Evolutionary conservation across 495 filamentous ascomycete genomes (phyloP), one percentile per base, ranked within the genome.

Genomic region (Rhypophila decipiens): DNA sequence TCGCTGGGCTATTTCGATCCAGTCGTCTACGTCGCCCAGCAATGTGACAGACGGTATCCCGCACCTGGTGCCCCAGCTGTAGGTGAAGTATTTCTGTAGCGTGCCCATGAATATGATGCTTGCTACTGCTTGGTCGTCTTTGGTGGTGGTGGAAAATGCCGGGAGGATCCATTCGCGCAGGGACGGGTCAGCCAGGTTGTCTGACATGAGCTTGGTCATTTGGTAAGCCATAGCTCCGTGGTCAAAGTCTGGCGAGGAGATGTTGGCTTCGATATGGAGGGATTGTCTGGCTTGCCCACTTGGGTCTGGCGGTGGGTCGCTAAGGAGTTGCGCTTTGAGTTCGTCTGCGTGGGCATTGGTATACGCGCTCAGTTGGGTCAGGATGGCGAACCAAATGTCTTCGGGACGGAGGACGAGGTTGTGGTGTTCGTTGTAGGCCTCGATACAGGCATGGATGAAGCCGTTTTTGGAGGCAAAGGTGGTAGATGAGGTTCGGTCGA

Each of bases 311-410:
- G 63, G 68, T 21, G 66, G 33, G 49, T 74, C 67, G 21, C 49
- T 19, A 7, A 81, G 69, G 46, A 81, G 75, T 5, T 50, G 37
- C 4, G 53, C 44, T 8, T 70, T 64, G 21, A 79, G 57, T 20
- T 68, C 59, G 43, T 75, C 70, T 3, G 73, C 57, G 53, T 78
- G 60, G 7, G 57, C 65, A 44, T 75, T 74, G 49, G 80, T 57
- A 58, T 73, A 79, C 41, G 72, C 53, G 51, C 60, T 73, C 9
- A 84, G 61, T 52, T 83, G 78, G 4, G 68, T 66, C 2, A 82
- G 57, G 49, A 82, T 79, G 38, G 73, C 64, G 34, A 82, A 65
- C 79, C 80, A 84, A 36, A 84, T 62, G 53, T 84, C 79, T 35
- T 84, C 79, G 11, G 79, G 79, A 12, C 80, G 73, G 42, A 84